A percentile compares a stretch with the other conserved stretches of the same genome.
Evolutionary conservation across 2,329 filamentous ascomycete species (phyloP).

Genomic region (Aspergillus sp.): DNA sequence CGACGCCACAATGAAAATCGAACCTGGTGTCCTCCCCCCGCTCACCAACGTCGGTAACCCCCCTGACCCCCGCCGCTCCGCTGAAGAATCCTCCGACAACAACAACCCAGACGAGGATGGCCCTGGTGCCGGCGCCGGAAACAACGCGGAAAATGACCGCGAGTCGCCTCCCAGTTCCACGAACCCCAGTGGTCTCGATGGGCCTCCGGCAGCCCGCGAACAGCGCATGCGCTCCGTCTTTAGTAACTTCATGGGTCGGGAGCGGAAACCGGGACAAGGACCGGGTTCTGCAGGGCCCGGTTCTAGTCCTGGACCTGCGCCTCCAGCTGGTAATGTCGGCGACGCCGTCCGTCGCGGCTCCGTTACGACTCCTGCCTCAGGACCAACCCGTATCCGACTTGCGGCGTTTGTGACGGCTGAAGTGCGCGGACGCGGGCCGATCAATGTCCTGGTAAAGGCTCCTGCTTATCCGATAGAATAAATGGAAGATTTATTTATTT

Average conservation of each 20-base stretch:
- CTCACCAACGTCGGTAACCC: conserved; percentile 38
- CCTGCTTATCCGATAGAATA: conserved; percentile 58
- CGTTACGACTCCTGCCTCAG: not conserved
- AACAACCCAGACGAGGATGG: not conserved
- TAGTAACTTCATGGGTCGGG: conserved; percentile 5
- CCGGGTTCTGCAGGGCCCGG: not conserved
- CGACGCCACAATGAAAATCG: conserved; percentile 79
- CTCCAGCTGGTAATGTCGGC: not conserved
- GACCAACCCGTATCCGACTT: conserved; percentile 62
- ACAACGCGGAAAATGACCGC: not conserved
- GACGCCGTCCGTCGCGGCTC: not conserved
- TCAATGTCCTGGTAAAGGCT: conserved; percentile 71
- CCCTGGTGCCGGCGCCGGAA: not conserved
- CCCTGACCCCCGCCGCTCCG: conserved; percentile 16
- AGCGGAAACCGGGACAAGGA: conserved; percentile 2
- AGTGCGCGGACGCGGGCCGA: conserved; percentile 62
- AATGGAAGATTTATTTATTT: not conserved
- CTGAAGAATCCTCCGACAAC: conserved; percentile 18
- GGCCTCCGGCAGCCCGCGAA: conserved; percentile 6
- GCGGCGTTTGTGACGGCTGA: conserved; percentile 74
- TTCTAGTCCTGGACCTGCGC: not conserved
- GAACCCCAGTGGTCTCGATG: not conserved
- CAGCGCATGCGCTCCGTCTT: conserved; percentile 42
- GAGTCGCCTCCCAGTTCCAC: not conserved
- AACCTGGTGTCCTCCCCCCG: conserved; percentile 61